These are phyloP conservation scores for Phaeolepiota aurea DNA, from an alignment of 768 basidiomycete genomes.

Conservation along the genomic window DNA sequence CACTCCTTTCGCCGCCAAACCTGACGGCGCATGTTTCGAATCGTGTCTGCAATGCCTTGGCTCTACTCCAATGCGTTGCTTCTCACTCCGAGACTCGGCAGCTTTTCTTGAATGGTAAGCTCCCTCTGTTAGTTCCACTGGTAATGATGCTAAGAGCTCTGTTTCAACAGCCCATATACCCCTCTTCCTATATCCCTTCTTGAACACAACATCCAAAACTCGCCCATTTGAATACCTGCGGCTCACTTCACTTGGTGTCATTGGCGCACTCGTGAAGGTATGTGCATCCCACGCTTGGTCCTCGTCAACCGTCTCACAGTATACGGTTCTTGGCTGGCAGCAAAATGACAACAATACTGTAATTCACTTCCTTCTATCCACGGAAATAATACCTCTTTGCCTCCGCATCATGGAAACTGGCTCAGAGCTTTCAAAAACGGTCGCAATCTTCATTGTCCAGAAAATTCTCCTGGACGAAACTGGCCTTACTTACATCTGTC, in stretches of 20 bases:
- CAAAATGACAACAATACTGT: constrained; percentile 99
- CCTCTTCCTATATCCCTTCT: constrained; percentile 95
- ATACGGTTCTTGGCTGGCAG: constrained; percentile 26
- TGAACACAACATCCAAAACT: constrained; percentile 98
- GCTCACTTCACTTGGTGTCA: constrained; percentile 98
- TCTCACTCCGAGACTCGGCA: constrained; percentile 95
- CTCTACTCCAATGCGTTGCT: constrained; percentile 95
- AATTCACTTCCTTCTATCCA: constrained; percentile 97
- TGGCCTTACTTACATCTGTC: constrained; percentile 96
- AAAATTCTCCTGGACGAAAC: constrained; percentile 97
- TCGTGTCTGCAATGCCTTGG: constrained; percentile 97
- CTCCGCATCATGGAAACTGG: constrained; percentile 99
- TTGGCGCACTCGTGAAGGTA: constrained; percentile 97
- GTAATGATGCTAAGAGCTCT: constrained; percentile 33
- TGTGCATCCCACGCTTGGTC: constrained; percentile 10
- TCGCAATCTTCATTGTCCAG: constrained; percentile 99
- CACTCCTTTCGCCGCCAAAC: constrained; percentile 88
- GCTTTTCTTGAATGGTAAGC: constrained; percentile 83
- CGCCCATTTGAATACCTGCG: constrained; percentile 99
- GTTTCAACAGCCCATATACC: constrained; percentile 87
- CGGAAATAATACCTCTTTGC: constrained; percentile 98
- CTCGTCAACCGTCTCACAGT: neutral
- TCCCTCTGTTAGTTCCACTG: no score
- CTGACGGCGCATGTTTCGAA: constrained; percentile 97
- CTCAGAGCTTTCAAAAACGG: constrained; percentile 96